A percentile compares a stretch with the other conserved stretches of the same genome.
Evolutionary conservation across 441 rosid species (phyloP).

Genomic region (Gossypium armourianum): DNA sequence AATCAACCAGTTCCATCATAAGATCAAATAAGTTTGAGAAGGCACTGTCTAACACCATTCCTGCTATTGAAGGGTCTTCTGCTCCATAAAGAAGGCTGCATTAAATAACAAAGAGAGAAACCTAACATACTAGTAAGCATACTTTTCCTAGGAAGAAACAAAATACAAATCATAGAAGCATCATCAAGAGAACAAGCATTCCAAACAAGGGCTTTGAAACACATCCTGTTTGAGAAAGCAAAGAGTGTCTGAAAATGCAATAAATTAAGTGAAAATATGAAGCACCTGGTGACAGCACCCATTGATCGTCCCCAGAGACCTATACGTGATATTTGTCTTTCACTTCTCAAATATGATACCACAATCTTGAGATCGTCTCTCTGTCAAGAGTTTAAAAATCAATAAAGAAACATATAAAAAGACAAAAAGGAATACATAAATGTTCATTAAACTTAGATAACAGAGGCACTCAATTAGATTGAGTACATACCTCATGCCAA

Average conservation of each 20-base stretch:
- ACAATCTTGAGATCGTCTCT: constrained; percentile 80
- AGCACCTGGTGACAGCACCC: constrained; percentile 95
- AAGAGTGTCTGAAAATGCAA: neutral
- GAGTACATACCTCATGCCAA: constrained; percentile 76
- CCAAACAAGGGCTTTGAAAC: constrained; percentile 9
- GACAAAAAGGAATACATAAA: constrained; percentile 15
- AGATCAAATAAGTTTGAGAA: constrained; percentile 82
- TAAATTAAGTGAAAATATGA: constrained; percentile 7
- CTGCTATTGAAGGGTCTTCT: constrained; percentile 88
- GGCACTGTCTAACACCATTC: constrained; percentile 94
- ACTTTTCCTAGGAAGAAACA: neutral
- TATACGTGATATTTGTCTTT: constrained; percentile 52
- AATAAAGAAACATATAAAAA: neutral
- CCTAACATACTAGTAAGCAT: neutral
- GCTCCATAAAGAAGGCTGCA: constrained; percentile 96
- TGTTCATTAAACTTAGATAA: constrained; percentile 4
- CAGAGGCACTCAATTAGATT: constrained; percentile 2
- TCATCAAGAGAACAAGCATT: constrained; percentile 6
- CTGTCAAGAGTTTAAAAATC: constrained; percentile 28
- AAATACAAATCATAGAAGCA: neutral
- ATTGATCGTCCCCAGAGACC: constrained; percentile 98
- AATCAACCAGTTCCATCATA: constrained; percentile 93
- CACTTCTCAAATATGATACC: constrained; percentile 65
- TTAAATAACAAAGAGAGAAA: constrained; percentile 13
- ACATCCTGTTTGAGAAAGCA: neutral